Evolutionary conservation across 2,329 filamentous ascomycete genomes (phyloP), one percentile per base, ranked within the genome.

Genomic region (Xylariaceae sp.): DNA sequence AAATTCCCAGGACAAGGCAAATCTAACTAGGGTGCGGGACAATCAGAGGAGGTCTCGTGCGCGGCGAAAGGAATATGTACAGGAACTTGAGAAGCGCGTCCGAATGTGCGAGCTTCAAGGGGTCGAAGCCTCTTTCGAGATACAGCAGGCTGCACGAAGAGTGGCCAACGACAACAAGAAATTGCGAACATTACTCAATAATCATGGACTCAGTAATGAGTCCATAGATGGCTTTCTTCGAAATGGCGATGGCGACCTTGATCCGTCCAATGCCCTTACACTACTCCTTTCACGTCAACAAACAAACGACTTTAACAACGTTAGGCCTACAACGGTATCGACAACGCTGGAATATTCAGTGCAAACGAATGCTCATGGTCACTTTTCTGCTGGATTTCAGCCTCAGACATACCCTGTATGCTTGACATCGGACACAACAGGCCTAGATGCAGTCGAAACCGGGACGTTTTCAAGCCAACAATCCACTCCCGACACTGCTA

Each of bases 31-130:
- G 40, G 87, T 91, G 63, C 83, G 89, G 61, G 87, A 92, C 66
- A 93, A 92, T 66, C 89, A 92, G 70, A 81, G 89, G 53, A 85
- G 89, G 59, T 90, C 87, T n/a, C 85, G 89, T 50, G 88, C 88
- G 44, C 82, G 89, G 37, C 81, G 86, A 61, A 90, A 89, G 75
- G 88, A 90, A 67, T 91, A 92, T 68, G 75, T 91, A 40, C 78
- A 85, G 59, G 86, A 89, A 52, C 80, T 91, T 23, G 88, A 92
- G 72, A 75, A 80, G 51, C 85, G 84, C 57, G 74, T 88, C 54
- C 81, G 85, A 45, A 74, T 75, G 50, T 90, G 82, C 68, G 87
- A 91, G 70, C 77, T 83, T 40, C 76, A 81, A 29, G 89, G 89
- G 18, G 80, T 89, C 47, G 82, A 88, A 66, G 89, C 87, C 2